Evolutionary conservation across 2,329 filamentous ascomycete genomes (phyloP), one percentile per base, ranked within the genome.

Genomic region (Celoporthe dispersa): DNA sequence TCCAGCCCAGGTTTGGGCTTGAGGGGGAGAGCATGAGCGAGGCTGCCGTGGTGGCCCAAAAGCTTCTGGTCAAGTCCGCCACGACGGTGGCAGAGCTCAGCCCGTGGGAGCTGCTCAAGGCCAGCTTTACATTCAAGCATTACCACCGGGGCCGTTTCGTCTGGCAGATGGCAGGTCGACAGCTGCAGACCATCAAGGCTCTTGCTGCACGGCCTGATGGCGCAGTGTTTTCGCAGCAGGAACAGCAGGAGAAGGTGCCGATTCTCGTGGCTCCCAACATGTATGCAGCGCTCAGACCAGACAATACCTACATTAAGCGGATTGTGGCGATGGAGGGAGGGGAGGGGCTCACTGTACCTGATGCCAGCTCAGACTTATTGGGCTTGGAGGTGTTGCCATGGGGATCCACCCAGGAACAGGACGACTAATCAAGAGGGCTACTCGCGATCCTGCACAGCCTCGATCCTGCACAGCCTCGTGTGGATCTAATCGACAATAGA

Each of bases 71-170:
- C 1, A 64, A 57, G 25, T 33, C 64, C 2, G 63, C 61, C n/a
- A 70, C 78, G 5, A 59, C 70, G 0, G 72, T 75, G 7, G 68
- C 75, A 0, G 77, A 79, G 3, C 69, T 80, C 14, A 82, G 79
- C 59, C 76, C 72, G 7, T 89, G 85, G 86, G 79, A 81, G 7
- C 76, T 86, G 3, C 76, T 88, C 33, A 86, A 86, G 70, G 87
- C 86, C 0, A 87, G 85, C 2, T 78, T 78, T 8, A 76, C 81
- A 3, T 88, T 86, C 75, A 82, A 81, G 63, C 59, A 78, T 16
- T 80, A 77, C 48, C 78, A 81, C 72, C 70, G 7, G 0, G 68
- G 63, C 0, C 73, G 60, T 0, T 84, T 88, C 68, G 75, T 80
- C 1, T 88, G 85, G 84, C 76, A 76, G n/a, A 80, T 88, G 71